Percentiles rank a stretch among this genome's conserved stretches.
These are phyloP conservation scores for Moelleriella libera DNA, from an alignment of 2,329 filamentous ascomycete genomes.

Conservation along the genomic window DNA sequence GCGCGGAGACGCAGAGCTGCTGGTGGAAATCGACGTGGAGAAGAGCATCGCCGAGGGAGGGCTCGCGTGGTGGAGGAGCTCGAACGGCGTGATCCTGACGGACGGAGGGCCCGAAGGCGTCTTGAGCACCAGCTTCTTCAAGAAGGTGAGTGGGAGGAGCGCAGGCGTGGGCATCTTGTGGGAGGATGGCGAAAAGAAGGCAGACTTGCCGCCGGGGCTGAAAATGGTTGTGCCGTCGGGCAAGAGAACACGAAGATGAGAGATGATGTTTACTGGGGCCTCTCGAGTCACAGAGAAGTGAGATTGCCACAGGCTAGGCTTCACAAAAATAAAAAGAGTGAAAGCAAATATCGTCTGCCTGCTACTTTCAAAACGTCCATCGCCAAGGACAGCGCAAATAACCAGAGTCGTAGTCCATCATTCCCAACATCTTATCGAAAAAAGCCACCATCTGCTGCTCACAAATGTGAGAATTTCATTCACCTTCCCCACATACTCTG, in stretches of 20 bases:
- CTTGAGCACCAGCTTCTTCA: slow-evolving; percentile 54
- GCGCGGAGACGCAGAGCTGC: slow-evolving; percentile 59
- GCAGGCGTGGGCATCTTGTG: slow-evolving; percentile 52
- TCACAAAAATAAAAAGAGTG: no score
- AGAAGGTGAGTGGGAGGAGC: slow-evolving; percentile 50
- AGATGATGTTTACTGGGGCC: neutral
- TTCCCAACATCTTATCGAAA: no score
- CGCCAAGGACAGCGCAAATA: no score
- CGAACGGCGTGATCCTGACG: slow-evolving; percentile 62
- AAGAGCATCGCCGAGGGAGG: slow-evolving; percentile 41
- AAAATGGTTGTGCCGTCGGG: slow-evolving; percentile 31
- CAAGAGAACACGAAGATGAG: slow-evolving; percentile 21
- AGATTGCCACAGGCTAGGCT: neutral
- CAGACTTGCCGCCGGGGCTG: slow-evolving; percentile 50
- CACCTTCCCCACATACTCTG: no score
- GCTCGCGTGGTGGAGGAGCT: slow-evolving; percentile 64
- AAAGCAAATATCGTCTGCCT: no score
- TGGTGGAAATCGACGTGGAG: slow-evolving; percentile 64
- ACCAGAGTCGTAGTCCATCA: no score
- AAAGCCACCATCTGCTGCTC: no score
- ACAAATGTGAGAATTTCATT: no score
- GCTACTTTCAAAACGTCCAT: no score
- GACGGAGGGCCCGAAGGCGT: slow-evolving; percentile 44
- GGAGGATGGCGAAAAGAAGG: slow-evolving; percentile 51
- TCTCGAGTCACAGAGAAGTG: neutral